Evolutionary conservation across 306 rosid genomes (phyloP).

Genomic region (Dalbergia cultrata): DNA sequence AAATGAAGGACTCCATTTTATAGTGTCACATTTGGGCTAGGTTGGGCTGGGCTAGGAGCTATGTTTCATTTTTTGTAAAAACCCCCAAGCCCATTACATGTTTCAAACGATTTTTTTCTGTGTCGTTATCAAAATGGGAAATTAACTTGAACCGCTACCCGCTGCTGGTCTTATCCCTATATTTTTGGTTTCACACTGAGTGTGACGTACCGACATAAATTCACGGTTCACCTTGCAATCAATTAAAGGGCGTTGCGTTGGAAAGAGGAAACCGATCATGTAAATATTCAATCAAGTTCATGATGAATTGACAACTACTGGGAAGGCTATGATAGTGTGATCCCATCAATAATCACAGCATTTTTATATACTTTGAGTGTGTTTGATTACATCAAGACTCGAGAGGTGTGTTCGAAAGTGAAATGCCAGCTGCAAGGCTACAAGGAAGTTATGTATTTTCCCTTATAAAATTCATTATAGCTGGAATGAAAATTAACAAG

Average conservation of each 20-base stretch:
- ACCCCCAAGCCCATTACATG: not conserved
- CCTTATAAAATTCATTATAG: not conserved
- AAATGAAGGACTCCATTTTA: not conserved
- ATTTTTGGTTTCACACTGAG: not conserved
- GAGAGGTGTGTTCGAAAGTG: not conserved
- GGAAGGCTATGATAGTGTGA: not conserved
- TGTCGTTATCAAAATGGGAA: not conserved
- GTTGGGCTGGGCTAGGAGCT: not conserved
- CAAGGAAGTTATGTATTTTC: not conserved
- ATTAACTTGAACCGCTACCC: not conserved
- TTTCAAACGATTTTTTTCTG: not conserved
- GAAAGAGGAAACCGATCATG: not conserved
- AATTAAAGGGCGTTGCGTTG: conserved; percentile 3
- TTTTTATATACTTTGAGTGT: not conserved
- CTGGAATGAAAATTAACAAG: not conserved
- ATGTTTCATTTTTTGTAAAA: not conserved
- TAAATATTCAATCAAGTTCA: not conserved
- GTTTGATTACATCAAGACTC: not conserved
- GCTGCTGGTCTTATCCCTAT: not conserved
- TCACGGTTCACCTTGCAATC: not conserved
- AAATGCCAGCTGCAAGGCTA: not conserved
- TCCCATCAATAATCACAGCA: not conserved
- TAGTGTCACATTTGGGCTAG: not conserved
- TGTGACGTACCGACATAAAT: not conserved
- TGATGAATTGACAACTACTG: not conserved